phyloP scores from a whole-genome alignment of 2,329 filamentous ascomycete genomes.

The Dendryphion nanum region DNA sequence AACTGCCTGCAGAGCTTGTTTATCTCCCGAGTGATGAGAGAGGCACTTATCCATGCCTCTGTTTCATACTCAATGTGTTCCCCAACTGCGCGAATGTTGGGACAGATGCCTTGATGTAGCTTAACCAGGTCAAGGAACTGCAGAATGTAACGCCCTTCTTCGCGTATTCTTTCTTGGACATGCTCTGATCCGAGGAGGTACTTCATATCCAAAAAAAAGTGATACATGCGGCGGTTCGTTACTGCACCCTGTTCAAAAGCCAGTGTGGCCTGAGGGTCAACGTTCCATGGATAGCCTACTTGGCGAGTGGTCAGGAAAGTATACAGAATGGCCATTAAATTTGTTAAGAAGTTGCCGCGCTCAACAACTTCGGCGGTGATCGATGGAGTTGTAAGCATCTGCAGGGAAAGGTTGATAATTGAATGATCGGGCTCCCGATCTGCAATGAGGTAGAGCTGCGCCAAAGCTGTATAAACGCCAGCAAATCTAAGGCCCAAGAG shows the following conservation, averaged over 20 bases:
- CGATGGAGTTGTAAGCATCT: constrained; percentile 94
- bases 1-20: constrained; percentile 89
- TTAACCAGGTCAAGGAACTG: constrained; percentile 96
- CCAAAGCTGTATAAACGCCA: constrained; percentile 87
- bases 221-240: constrained; percentile 92
- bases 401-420: constrained; percentile 94
- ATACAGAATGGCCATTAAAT: constrained; percentile 92
- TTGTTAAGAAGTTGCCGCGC: constrained; percentile 92
- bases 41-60: constrained; percentile 96
- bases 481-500: constrained; percentile 91
- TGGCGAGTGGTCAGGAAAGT: constrained; percentile 95
- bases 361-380: constrained; percentile 96
- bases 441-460: constrained; percentile 92
- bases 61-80: constrained; percentile 99
- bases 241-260: constrained; percentile 94
- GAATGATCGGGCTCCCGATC: constrained; percentile 97
- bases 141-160: constrained; percentile 81
- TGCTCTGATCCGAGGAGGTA: constrained; percentile 87
- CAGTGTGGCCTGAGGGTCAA: constrained; percentile 80
- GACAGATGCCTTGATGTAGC: constrained; percentile 94
- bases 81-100: constrained; percentile 85
- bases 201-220: constrained; percentile 93
- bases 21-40: constrained; percentile 89
- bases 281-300: constrained; percentile 88
- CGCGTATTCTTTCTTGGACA: constrained; percentile 80